phyloP scores from a whole-genome alignment of 2,329 filamentous ascomycete species.

The Calonectria honghensis region DNA sequence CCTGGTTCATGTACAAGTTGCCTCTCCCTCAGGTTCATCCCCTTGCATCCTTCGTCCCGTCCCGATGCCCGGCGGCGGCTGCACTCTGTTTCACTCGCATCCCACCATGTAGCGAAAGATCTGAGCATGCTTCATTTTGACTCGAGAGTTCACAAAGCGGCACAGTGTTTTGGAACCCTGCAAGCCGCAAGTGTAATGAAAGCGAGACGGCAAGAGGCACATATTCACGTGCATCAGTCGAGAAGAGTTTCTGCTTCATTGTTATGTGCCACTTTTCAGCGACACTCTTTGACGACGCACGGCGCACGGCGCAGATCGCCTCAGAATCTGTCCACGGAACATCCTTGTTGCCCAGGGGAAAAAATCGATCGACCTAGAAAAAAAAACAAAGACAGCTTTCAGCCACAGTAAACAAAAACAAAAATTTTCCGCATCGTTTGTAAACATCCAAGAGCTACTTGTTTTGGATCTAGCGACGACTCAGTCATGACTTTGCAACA shows the following conservation, averaged over 20 bases:
- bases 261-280: neutral
- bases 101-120: too few relatives aligned
- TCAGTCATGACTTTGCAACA: neutral
- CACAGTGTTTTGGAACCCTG: neutral
- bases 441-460: neutral
- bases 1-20: neutral
- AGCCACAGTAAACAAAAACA: slow-evolving; percentile 11
- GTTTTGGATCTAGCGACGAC: neutral
- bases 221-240: neutral
- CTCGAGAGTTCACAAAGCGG: neutral
- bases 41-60: slow-evolving; percentile 26
- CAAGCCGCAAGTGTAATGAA: neutral
- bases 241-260: slow-evolving; percentile 4
- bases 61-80: slow-evolving; percentile 2
- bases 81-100: slow-evolving; percentile 8
- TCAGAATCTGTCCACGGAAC: neutral
- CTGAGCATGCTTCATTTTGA: slow-evolving; percentile 15
- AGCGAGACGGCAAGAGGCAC: neutral
- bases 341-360: slow-evolving; percentile 18
- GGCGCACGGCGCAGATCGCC: neutral
- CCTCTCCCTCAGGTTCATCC: slow-evolving; percentile 6
- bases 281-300: slow-evolving; percentile 4
- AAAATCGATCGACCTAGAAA: neutral
- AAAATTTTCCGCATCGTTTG: neutral
- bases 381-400: neutral